These are phyloP conservation scores for Astragalus glycyphyllos DNA, from an alignment of 306 rosid species.

Conservation along the genomic window DNA sequence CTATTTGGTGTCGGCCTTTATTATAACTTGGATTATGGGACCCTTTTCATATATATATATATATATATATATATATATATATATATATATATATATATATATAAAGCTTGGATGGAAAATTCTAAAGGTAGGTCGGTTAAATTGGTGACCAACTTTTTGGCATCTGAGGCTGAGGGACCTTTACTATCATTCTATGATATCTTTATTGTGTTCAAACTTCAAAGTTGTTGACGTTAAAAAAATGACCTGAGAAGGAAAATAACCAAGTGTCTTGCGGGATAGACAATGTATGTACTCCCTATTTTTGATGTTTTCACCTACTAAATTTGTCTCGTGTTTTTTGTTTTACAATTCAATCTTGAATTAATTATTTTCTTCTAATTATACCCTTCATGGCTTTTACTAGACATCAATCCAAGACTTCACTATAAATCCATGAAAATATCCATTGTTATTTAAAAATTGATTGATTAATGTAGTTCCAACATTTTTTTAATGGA, in stretches of 20 bases:
- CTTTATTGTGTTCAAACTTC: conserved; percentile 7
- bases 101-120: neutral
- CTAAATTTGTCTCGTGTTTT: neutral
- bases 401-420: too few species aligned
- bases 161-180: neutral
- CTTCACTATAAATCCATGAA: too few species aligned
- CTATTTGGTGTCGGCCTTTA: conserved; percentile 18
- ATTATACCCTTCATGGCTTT: too few species aligned
- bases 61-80: conserved; percentile 2
- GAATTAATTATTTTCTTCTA: too few species aligned
- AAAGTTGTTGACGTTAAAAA: conserved; percentile 21
- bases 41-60: conserved; percentile 8
- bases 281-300: neutral
- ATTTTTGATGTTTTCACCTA: too few species aligned
- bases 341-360: too few species aligned
- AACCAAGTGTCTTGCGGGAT: conserved; percentile 34
- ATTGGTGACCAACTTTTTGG: conserved; percentile 54
- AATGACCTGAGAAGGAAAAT: conserved; percentile 9
- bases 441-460: too few species aligned
- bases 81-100: neutral
- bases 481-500: too few species aligned
- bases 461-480: too few species aligned
- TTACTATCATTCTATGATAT: conserved; percentile 8
- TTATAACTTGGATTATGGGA: conserved; percentile 40
- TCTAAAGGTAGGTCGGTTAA: conserved; percentile 43